Evolutionary conservation across 176 grass and related monocot genomes (phyloP).

Genomic region (Alloteropsis semialata): DNA sequence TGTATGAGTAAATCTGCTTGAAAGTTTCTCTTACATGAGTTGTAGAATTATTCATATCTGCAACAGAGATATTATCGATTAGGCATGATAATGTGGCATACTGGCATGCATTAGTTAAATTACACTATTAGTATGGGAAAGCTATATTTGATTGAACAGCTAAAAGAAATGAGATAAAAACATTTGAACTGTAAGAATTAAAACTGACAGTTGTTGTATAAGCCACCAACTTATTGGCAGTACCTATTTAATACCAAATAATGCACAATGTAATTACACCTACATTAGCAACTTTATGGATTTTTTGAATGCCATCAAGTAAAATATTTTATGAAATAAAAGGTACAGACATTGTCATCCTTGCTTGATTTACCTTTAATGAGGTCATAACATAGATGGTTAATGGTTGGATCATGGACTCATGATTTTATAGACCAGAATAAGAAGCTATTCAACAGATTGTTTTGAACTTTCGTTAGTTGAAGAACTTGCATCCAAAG

Average conservation of each 20-base stretch:
- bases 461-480: background rate
- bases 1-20: background rate
- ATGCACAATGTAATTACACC: background rate
- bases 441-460: background rate
- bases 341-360: background rate
- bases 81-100: background rate
- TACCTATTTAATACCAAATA: background rate
- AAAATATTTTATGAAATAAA: background rate
- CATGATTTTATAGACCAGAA: background rate
- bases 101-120: background rate
- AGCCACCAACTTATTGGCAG: background rate
- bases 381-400: too few relatives aligned
- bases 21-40: constrained; percentile 20
- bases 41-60: constrained; percentile 11
- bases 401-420: background rate
- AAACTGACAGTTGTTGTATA: background rate
- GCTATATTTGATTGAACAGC: background rate
- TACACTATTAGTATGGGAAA: background rate
- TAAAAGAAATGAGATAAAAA: background rate
- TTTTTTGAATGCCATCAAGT: background rate
- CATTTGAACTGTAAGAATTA: background rate
- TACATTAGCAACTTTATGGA: background rate
- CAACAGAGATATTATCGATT: background rate
- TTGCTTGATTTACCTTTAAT: background rate
- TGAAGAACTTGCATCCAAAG: background rate